Conservation (phyloP, 441 rosid genomes). For the Pelargonium citronellum region DNA sequence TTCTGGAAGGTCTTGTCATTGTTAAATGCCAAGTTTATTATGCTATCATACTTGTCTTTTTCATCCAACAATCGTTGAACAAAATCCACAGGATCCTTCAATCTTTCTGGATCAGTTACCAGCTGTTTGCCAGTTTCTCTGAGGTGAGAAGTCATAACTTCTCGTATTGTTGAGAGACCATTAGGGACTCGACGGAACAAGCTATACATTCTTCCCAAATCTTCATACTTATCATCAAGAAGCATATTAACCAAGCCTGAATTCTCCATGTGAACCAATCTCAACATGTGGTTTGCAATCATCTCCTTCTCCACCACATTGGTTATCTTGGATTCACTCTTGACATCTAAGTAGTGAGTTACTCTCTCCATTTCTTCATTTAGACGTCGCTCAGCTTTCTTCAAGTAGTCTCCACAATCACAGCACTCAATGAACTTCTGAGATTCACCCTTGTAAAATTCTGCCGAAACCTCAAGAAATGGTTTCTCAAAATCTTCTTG, state of each 20-base stretch:
- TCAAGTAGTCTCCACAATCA: slow-evolving; percentile 85
- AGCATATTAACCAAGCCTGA: slow-evolving; percentile 93
- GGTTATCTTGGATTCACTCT: slow-evolving; percentile 84
- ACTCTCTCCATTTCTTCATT: slow-evolving; percentile 93
- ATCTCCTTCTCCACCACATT: slow-evolving; percentile 91
- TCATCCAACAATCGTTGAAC: slow-evolving; percentile 88
- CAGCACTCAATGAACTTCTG: slow-evolving; percentile 81
- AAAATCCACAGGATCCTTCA: slow-evolving; percentile 91
- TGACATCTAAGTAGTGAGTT: slow-evolving; percentile 72
- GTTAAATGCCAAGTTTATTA: slow-evolving; percentile 63
- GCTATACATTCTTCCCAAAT: slow-evolving; percentile 84
- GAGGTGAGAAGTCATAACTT: slow-evolving; percentile 85
- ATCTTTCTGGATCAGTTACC: slow-evolving; percentile 82
- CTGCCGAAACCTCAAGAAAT: slow-evolving; percentile 80
- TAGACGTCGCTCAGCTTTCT: slow-evolving; percentile 79
- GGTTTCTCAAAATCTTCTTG: slow-evolving; percentile 94
- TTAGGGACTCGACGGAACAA: slow-evolving; percentile 74
- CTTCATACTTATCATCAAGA: slow-evolving; percentile 75
- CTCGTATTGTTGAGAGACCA: slow-evolving; percentile 72
- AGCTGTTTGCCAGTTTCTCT: slow-evolving; percentile 90
- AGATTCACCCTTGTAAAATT: slow-evolving; percentile 82
- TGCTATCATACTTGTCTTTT: slow-evolving; percentile 71
- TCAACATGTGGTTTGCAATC: slow-evolving; percentile 91
- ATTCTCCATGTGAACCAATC: slow-evolving; percentile 93
- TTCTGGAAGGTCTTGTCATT: slow-evolving; percentile 92